Base-by-base conservation (phyloP, 2,329 filamentous ascomycete genomes). In the Venturiaceae sp. region DNA sequence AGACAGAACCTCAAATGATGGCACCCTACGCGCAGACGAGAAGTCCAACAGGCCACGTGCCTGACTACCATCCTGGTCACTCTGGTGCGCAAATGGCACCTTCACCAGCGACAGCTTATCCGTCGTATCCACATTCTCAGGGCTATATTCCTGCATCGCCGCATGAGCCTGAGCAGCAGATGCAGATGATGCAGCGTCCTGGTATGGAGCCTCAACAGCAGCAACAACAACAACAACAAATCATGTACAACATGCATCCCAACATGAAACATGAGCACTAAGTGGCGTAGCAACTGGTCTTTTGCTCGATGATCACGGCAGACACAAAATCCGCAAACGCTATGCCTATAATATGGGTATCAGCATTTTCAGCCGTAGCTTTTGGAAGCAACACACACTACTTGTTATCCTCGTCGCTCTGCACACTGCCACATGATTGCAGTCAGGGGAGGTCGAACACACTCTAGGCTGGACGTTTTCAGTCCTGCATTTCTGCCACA, bases 161-260 rank as follows among this genome's bases (percentile, higher is more conserved):
- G 39, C 71, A 73, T 46, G 64, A 65, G 1, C 64, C 68, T 23
- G 70, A 73, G 13, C 70, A 70, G 66, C 70, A 70, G 66, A 68
- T 72, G 69, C 69, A 69, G 55, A 71, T 74, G 70, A 73, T 73
- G 65, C 44, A 50, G 26, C 65, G 58, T 9, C 28, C 50, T 28
- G 55, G 39, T 8, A 58, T 62, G 59, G 62, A 62, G 30, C 67
- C 58, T 36, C 62, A 63, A 30, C 69, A 72, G 61, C 69, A 72
- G 61, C 60, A 62, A 34, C 67, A 54, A 34, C 61, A 63, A n/a
- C 70, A 72, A 61, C 44, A 50, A 32, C 69, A 72, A 60, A 72
- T 74, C 62, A 72, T 73, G 65, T 74, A 73, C 56, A 69, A 70
- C 54, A 67, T 71, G 63, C 66, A 66, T 44, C 64, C 68, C 7